Conservation (phyloP, 1,284 basidiomycete genomes). For the Naganishia sp. region DNA sequence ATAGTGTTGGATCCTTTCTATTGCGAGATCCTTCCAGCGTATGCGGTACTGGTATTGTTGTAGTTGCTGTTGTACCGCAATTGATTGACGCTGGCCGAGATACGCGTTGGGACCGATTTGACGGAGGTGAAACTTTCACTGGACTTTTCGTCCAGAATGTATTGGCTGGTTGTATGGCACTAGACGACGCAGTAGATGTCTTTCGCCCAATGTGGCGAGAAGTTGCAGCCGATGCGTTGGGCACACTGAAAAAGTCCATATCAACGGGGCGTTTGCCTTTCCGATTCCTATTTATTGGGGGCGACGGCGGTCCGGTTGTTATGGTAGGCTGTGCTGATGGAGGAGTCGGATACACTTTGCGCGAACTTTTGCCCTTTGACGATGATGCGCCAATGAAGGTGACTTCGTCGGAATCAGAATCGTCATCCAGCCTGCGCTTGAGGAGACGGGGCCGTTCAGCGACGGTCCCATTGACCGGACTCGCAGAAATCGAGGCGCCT, state of each 20-base stretch:
- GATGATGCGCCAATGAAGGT: conserved; percentile 13
- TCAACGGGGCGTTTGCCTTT: conserved; percentile 11
- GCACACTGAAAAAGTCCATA: conserved; percentile 27
- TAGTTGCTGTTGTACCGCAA: neutral
- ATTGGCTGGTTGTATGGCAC: neutral
- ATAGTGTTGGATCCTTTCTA: conserved; percentile 1
- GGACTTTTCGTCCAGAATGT: neutral
- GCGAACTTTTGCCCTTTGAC: neutral
- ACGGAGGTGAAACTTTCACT: neutral
- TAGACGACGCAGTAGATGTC: neutral
- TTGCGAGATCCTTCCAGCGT: neutral
- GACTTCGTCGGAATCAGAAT: conserved; percentile 18
- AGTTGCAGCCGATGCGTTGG: neutral
- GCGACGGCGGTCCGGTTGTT: conserved; percentile 9
- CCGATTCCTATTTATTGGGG: neutral
- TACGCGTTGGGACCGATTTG: neutral
- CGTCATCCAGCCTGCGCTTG: neutral
- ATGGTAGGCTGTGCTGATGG: neutral
- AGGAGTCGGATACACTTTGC: neutral
- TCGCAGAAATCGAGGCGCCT: neutral
- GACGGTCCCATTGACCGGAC: neutral
- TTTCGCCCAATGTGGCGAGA: conserved; percentile 6
- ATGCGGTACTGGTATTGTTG: neutral
- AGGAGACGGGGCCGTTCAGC: neutral
- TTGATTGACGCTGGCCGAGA: neutral